Evolutionary conservation across 164 flowering plant species (phyloP), one percentile per base, ranked within the genome.

Genomic region (Houttuynia cordata): DNA sequence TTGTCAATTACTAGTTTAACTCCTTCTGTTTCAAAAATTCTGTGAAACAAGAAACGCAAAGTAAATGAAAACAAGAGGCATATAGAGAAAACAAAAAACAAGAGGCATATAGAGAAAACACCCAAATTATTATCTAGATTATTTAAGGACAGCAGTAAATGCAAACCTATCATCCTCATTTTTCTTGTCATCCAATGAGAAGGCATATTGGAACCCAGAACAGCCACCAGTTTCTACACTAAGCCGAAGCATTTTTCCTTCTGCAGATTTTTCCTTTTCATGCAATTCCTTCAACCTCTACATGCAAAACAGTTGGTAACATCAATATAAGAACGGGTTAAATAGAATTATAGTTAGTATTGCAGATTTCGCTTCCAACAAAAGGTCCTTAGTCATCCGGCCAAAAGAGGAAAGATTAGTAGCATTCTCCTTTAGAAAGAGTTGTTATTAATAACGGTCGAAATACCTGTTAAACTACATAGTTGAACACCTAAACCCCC

Each of bases 191-290:
- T 85, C 97, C 62, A 94, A 75, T 56, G 73, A 67, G 62, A 94
- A 94, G 5, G 74, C 84, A 74, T 94, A 91, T 40, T 94, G 97
- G 59, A 94, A 94, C 9, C 99, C 99, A 58, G 99, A 91, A 74
- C 99, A 94, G 53, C 99, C 99, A 60, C 97, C 99, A 42, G 88
- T 81, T 73, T 91, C 99, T 18, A 91, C 86, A 69, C 90, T 81
- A 75, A 94, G 71, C 0, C 99, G 93, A 60, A 94, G 90, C 85
- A 91, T 67, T 73, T 81, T 84, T 20, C 65, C 75, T 51, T 64
- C 74, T 3, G 57, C 22, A 0, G 73, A 68, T 60, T 64, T 73
- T 68, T 85, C 96, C 59, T 77, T 76, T 10, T 75, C 76, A 72
- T 85, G 88, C 71, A 91, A 69, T 64, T 94, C 96, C 69, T 83